Evolutionary conservation across 176 grass and related monocot species (phyloP).

Genomic region (Juncus inflexus): DNA sequence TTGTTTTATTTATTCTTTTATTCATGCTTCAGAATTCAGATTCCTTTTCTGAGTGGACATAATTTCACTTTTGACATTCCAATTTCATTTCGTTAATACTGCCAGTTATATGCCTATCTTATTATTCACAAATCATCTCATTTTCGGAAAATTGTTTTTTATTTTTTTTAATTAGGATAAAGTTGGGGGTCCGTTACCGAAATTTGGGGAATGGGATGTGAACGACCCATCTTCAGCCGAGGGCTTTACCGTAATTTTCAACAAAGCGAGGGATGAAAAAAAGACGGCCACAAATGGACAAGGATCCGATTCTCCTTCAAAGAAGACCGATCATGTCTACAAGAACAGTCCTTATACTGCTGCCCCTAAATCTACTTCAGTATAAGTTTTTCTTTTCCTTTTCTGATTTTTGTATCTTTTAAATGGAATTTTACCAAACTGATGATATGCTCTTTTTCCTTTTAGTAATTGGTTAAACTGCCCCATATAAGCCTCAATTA

Average conservation of each 20-base stretch:
- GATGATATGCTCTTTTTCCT: background rate
- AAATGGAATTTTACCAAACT: background rate
- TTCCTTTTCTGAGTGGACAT: no score
- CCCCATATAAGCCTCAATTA: background rate
- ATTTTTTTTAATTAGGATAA: slow-evolving; percentile 22
- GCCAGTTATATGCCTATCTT: no score
- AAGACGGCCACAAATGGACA: slow-evolving; percentile 21
- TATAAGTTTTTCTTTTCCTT: slow-evolving; percentile 19
- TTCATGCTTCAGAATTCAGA: no score
- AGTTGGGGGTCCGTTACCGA: slow-evolving; percentile 28
- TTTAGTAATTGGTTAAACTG: no score
- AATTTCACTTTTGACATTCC: no score
- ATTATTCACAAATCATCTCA: background rate
- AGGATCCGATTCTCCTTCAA: slow-evolving; percentile 22
- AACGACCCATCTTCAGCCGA: slow-evolving; percentile 38
- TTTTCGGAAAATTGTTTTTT: slow-evolving; percentile 2
- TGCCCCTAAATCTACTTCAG: slow-evolving; percentile 22
- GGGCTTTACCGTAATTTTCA: slow-evolving; percentile 41
- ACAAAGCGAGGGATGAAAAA: slow-evolving; percentile 41
- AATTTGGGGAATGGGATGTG: slow-evolving; percentile 40
- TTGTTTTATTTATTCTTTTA: no score
- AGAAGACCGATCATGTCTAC: slow-evolving; percentile 21
- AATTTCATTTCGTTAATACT: no score
- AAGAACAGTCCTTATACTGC: slow-evolving; percentile 4
- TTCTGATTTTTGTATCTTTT: background rate